Percentiles rank a stretch among this genome's conserved stretches.
Conservation (phyloP, 345 rosid genomes). For the Acer negundo region DNA sequence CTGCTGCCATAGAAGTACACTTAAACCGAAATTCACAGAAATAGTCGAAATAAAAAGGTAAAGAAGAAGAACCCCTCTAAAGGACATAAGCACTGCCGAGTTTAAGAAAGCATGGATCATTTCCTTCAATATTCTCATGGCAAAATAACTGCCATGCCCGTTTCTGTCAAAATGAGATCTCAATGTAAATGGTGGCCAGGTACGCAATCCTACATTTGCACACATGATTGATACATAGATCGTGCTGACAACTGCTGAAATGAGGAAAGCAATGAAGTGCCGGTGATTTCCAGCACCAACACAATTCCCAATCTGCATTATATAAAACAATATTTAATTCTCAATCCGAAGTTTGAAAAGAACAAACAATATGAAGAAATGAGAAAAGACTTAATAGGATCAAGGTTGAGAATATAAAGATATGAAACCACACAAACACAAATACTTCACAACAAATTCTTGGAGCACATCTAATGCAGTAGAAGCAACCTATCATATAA, state of each 20-base stretch:
- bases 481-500: not conserved
- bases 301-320: constrained; percentile 91
- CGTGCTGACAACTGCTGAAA: constrained; percentile 59
- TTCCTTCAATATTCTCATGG: constrained; percentile 51
- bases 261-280: constrained; percentile 63
- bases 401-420: not conserved
- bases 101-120: constrained; percentile 43
- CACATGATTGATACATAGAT: constrained; percentile 49
- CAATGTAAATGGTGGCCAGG: constrained; percentile 51
- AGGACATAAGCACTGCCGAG: constrained; percentile 56
- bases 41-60: constrained; percentile 71
- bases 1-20: constrained; percentile 85
- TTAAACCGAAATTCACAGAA: constrained; percentile 70
- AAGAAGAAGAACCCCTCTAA: constrained; percentile 70
- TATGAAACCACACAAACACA: not conserved
- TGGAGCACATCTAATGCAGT: not conserved
- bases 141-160: constrained; percentile 23
- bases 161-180: constrained; percentile 16
- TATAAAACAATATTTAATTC: not conserved
- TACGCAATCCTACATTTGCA: constrained; percentile 41
- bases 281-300: constrained; percentile 89
- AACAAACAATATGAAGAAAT: not conserved
- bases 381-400: not conserved
- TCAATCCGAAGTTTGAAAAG: not conserved
- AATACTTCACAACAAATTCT: not conserved